phyloP scores from a whole-genome alignment of 2,329 filamentous ascomycete species.

The Leptographium galeiforme region DNA sequence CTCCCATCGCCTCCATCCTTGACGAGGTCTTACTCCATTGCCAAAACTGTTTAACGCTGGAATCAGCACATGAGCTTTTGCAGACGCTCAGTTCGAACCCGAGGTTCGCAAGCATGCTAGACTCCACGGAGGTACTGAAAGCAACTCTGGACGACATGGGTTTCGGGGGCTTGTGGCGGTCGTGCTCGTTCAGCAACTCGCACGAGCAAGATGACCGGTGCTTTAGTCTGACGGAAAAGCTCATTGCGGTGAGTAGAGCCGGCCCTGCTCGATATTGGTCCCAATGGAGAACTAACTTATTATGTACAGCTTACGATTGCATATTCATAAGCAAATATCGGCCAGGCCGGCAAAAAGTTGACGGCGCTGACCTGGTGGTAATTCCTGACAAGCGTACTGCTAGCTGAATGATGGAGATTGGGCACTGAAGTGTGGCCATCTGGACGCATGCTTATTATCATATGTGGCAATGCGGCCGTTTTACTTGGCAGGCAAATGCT shows the following conservation, averaged over 20 bases:
- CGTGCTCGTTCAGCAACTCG: conserved; percentile 35
- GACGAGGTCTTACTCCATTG: conserved; percentile 50
- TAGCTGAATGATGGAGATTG: too few relatives aligned
- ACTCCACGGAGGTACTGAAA: conserved; percentile 33
- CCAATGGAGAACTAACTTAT: not conserved
- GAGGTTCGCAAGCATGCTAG: conserved; percentile 33
- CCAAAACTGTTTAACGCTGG: conserved; percentile 45
- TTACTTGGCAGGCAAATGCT: not conserved
- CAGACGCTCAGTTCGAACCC: conserved; percentile 42
- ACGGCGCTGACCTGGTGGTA: too few relatives aligned
- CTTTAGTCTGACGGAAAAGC: conserved; percentile 41
- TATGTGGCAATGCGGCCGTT: too few relatives aligned
- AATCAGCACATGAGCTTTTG: conserved; percentile 46
- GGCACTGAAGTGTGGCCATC: not conserved
- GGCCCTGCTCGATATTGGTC: not conserved
- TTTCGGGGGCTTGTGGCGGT: conserved; percentile 49
- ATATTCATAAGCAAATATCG: not conserved
- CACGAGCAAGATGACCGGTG: conserved; percentile 38
- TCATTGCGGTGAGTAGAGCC: conserved; percentile 39
- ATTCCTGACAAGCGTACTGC: too few relatives aligned
- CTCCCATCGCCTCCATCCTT: conserved; percentile 42
- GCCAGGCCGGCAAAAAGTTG: too few relatives aligned
- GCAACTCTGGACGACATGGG: conserved; percentile 45
- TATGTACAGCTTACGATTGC: conserved; percentile 4
- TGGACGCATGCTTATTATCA: too few relatives aligned